Evolutionary conservation across 495 filamentous ascomycete species (phyloP).

Genomic region (Wilcoxina mikolae): DNA sequence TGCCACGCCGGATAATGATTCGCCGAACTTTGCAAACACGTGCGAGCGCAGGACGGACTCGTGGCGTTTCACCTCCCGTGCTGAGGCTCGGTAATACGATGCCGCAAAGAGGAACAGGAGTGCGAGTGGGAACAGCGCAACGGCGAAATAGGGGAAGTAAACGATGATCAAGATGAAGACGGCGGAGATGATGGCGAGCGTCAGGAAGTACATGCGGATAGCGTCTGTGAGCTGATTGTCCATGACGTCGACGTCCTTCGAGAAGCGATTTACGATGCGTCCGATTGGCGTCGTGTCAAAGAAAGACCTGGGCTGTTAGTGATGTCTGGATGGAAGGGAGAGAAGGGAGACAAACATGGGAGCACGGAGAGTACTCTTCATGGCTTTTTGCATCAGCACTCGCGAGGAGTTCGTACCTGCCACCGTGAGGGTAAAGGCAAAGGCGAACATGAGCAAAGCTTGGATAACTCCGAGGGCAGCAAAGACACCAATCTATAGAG

Average conservation of each 20-base stretch:
- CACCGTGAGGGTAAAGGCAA: slow-evolving; percentile 52
- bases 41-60: slow-evolving; percentile 73
- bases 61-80: slow-evolving; percentile 84
- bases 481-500: slow-evolving; percentile 57
- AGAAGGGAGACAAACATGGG: slow-evolving; percentile 47
- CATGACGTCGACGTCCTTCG: slow-evolving; percentile 88
- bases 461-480: slow-evolving; percentile 58
- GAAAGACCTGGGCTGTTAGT: slow-evolving; percentile 35
- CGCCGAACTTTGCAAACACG: slow-evolving; percentile 84
- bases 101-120: slow-evolving; percentile 69
- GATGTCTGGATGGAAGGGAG: neutral
- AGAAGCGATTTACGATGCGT: slow-evolving; percentile 95
- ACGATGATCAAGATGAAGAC: slow-evolving; percentile 80
- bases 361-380: slow-evolving; percentile 65
- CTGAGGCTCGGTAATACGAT: slow-evolving; percentile 78
- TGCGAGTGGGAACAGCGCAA: slow-evolving; percentile 71
- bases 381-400: slow-evolving; percentile 69
- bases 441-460: slow-evolving; percentile 65
- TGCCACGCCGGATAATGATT: slow-evolving; percentile 68
- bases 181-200: slow-evolving; percentile 46
- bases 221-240: slow-evolving; percentile 83
- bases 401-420: slow-evolving; percentile 68
- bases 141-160: slow-evolving; percentile 86
- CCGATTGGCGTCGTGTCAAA: slow-evolving; percentile 94
- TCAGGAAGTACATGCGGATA: slow-evolving; percentile 86